Base-by-base conservation (phyloP, 495 filamentous ascomycete species). In the Hypoxylon intermedium region DNA sequence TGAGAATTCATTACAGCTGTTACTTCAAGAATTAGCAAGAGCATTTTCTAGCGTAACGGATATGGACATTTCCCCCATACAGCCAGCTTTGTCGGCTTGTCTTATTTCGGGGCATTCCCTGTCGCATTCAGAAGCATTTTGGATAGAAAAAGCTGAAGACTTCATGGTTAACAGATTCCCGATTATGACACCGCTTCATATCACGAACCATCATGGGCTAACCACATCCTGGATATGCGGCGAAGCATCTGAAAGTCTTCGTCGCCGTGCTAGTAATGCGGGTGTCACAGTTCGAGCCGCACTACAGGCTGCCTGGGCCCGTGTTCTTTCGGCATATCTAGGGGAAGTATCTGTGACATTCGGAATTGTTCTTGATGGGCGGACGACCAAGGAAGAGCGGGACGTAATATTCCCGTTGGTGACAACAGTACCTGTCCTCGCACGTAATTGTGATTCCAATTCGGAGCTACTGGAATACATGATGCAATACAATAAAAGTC, bases 291-390 rank as follows among this genome's bases (percentile, higher is more conserved):
- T 93, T 23, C 88, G 91, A 65, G 85, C 84, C 9, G 82, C 83
- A 18, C 81, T 87, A 0, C 89, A 93, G 67, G 87, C 83, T n/a
- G 82, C 88, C 23, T 94, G 90, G 90, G 80, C 83, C 1, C 77
- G 83, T 9, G 62, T 95, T 1, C 79, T 94, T 3, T 80, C 87
- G 9, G 81, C 85, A 0, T 93, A 93, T 67, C 83, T 83, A 24
- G 90, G 90, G 5, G 90, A 95, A 44, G 18, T 68, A 3, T 79
- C 76, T 11, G 83, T 91, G 2, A 83, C 81, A 0, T 92, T 91
- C 67, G 91, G 91, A 0, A 79, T 89, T 28, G 89, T 87, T 55
- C 77, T 94, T 6, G 91, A 90, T 2, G 89, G 89, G 2, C 79
- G 89, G 6, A 83, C 81, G 21, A 77, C 82, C 1, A 73, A 82